Conservation (phyloP, 78 protist species). For the Dictyostelium brefeldianum region DNA sequence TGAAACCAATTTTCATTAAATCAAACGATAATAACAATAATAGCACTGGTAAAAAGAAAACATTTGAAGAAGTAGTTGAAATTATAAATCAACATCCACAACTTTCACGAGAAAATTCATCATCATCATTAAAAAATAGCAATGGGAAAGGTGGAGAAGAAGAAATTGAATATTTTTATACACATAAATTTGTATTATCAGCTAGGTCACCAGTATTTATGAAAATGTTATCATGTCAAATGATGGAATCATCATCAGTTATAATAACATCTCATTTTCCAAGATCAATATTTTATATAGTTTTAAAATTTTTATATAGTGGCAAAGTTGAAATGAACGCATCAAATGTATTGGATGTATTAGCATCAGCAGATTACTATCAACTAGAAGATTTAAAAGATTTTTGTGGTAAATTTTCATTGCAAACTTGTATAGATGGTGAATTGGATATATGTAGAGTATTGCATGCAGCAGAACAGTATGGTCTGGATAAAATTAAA, state of each 20-base stretch:
- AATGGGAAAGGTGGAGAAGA: neutral
- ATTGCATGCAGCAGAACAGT: constrained; percentile 34
- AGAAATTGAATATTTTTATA: constrained; percentile 38
- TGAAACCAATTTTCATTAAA: neutral
- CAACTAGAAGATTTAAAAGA: constrained; percentile 44
- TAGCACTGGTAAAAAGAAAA: neutral
- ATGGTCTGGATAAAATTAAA: constrained; percentile 59
- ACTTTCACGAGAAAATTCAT: no score
- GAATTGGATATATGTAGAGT: constrained; percentile 72
- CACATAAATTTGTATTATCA: constrained; percentile 71
- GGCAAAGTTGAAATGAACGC: constrained; percentile 41
- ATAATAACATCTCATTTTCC: constrained; percentile 32
- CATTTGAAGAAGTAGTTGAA: neutral
- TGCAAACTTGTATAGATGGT: constrained; percentile 50
- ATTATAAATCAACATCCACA: neutral
- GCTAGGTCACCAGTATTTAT: constrained; percentile 69
- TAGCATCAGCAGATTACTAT: constrained; percentile 57
- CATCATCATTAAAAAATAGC: neutral
- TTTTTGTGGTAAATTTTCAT: constrained; percentile 68
- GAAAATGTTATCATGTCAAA: constrained; percentile 59
- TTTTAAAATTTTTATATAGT: constrained; percentile 41
- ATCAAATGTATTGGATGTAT: constrained; percentile 21
- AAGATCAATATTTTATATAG: constrained; percentile 23
- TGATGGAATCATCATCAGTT: constrained; percentile 19
- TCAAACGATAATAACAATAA: no score